A percentile compares a stretch with the other conserved stretches of the same genome.
Conservation (phyloP, 768 basidiomycete genomes). For the Collybiopsis confluens region DNA sequence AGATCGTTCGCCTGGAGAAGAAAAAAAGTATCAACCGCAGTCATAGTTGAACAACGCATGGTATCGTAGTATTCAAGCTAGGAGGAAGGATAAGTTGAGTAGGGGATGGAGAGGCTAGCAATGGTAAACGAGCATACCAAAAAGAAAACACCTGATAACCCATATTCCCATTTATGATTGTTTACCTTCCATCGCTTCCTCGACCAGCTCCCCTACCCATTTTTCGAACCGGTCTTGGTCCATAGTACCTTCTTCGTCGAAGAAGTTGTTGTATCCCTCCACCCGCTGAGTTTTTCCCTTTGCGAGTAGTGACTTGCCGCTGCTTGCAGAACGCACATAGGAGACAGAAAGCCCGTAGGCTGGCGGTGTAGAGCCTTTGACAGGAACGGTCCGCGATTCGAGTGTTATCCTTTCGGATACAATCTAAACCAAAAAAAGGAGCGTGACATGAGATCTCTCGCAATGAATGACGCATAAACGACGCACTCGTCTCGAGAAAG, state of each 20-base stretch:
- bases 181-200: constrained; percentile 69
- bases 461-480: not conserved
- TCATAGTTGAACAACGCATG: not conserved
- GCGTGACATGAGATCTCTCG: not conserved
- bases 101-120: not conserved
- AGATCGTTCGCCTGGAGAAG: not conserved
- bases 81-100: too few species aligned
- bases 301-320: constrained; percentile 81
- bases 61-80: constrained; percentile 1
- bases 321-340: constrained; percentile 77
- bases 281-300: constrained; percentile 58
- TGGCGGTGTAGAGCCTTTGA: constrained; percentile 49
- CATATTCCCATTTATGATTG: constrained; percentile 24
- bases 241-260: constrained; percentile 77
- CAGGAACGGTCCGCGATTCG: constrained; percentile 62
- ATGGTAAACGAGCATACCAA: not conserved
- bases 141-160: not conserved
- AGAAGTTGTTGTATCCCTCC: constrained; percentile 66
- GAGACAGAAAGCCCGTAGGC: constrained; percentile 62
- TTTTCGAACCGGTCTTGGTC: constrained; percentile 70
- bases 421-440: constrained; percentile 47
- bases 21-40: too few species aligned
- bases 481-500: constrained; percentile 79
- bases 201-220: constrained; percentile 76
- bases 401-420: constrained; percentile 87